Conservation (phyloP, 2,329 filamentous ascomycete genomes). For the Exserohilum turcica region DNA sequence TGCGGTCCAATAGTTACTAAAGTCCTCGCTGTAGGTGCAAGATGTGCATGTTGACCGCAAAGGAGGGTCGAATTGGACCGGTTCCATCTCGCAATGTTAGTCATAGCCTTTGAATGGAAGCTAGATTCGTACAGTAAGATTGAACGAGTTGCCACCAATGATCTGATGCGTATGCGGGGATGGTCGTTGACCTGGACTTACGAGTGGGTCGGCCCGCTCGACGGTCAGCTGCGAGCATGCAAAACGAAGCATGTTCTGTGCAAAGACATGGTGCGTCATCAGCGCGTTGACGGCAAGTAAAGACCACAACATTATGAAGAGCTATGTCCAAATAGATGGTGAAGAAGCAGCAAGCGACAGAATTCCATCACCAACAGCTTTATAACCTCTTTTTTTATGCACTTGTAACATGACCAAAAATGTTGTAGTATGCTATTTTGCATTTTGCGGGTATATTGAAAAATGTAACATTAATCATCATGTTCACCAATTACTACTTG, state of each 20-base stretch:
- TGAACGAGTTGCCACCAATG: slow-evolving; percentile 42
- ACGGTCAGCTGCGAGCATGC: slow-evolving; percentile 44
- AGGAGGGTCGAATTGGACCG: slow-evolving; percentile 30
- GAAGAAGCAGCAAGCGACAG: not conserved
- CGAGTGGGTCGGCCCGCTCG: slow-evolving; percentile 60
- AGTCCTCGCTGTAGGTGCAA: slow-evolving; percentile 40
- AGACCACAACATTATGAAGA: slow-evolving; percentile 30
- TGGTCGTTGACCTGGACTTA: slow-evolving; percentile 32
- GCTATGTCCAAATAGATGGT: not conserved
- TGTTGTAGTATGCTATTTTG: not conserved
- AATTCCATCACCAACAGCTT: not conserved
- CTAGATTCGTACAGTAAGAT: slow-evolving; percentile 29
- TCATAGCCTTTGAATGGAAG: not conserved
- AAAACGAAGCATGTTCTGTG: slow-evolving; percentile 45
- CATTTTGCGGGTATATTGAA: not conserved
- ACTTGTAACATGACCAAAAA: no score
- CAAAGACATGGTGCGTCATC: slow-evolving; percentile 30
- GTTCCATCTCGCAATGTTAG: slow-evolving; percentile 34
- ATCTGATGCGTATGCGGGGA: slow-evolving; percentile 42
- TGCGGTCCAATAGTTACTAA: slow-evolving; percentile 42
- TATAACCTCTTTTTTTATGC: no score
- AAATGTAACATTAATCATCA: not conserved
- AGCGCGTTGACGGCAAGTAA: slow-evolving; percentile 27
- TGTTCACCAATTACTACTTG: not conserved
- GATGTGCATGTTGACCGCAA: slow-evolving; percentile 37